A percentile compares a stretch with the other conserved stretches of the same genome.
Evolutionary conservation across 1,284 basidiomycete genomes (phyloP).

Genomic region (Ceraceosorus guamensis): DNA sequence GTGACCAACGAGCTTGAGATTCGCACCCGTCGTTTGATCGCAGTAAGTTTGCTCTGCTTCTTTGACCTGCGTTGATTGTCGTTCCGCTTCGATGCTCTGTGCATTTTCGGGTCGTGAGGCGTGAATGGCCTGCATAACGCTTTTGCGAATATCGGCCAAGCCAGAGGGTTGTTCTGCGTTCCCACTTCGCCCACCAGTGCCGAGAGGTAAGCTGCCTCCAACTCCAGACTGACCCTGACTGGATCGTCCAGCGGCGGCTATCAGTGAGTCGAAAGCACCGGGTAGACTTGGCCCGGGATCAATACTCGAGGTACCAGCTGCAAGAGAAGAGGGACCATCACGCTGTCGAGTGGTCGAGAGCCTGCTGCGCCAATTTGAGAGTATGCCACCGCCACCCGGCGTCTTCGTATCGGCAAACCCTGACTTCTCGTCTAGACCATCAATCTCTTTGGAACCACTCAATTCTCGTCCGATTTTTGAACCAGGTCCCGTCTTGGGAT

Average conservation of each 20-base stretch:
- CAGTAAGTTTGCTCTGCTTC: slow-evolving; percentile 49
- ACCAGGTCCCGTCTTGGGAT: slow-evolving; percentile 17
- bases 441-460: slow-evolving; percentile 1
- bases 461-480: neutral
- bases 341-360: slow-evolving; percentile 3
- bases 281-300: neutral
- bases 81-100: slow-evolving; percentile 34
- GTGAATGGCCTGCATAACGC: slow-evolving; percentile 46
- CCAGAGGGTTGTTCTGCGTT: too few species aligned
- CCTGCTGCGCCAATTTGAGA: slow-evolving; percentile 14
- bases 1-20: slow-evolving; percentile 48
- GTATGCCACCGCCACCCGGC: slow-evolving; percentile 11
- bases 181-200: too few species aligned
- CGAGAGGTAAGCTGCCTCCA: too few species aligned
- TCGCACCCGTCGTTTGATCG: slow-evolving; percentile 48
- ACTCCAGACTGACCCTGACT: too few species aligned
- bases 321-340: neutral
- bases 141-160: neutral
- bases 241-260: neutral
- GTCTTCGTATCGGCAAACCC: slow-evolving; percentile 5
- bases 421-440: neutral
- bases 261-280: neutral
- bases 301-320: neutral
- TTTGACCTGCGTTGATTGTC: slow-evolving; percentile 41
- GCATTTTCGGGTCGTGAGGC: slow-evolving; percentile 50